Evolutionary conservation across 495 filamentous ascomycete species (phyloP).

Genomic region (Aspergillus haitiensis): DNA sequence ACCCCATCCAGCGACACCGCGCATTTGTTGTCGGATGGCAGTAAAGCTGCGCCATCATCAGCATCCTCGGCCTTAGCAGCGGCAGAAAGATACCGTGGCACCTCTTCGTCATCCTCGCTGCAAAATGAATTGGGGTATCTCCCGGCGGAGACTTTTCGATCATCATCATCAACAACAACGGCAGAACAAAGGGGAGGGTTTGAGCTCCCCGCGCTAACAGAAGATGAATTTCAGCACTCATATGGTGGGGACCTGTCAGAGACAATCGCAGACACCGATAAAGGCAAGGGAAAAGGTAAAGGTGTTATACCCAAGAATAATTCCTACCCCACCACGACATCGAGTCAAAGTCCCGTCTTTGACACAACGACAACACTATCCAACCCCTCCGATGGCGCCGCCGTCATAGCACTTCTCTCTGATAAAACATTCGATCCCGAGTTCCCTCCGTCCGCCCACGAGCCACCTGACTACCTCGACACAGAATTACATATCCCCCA

Average conservation of each 20-base stretch:
- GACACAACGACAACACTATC: background rate
- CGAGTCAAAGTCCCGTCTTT: background rate
- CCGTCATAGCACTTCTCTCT: constrained; percentile 52
- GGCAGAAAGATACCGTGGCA: constrained; percentile 19
- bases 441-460: constrained; percentile 24
- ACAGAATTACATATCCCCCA: constrained; percentile 27
- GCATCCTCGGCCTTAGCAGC: constrained; percentile 26
- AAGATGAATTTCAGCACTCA: constrained; percentile 35
- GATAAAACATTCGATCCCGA: constrained; percentile 55
- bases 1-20: constrained; percentile 26
- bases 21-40: constrained; percentile 29
- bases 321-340: background rate
- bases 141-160: constrained; percentile 27
- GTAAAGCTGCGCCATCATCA: constrained; percentile 27
- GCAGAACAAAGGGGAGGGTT: constrained; percentile 25
- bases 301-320: constrained; percentile 2
- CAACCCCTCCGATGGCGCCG: constrained; percentile 40
- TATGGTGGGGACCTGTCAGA: constrained; percentile 10
- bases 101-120: constrained; percentile 14
- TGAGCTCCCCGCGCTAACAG: constrained; percentile 28
- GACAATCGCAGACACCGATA: constrained; percentile 1
- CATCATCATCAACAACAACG: constrained; percentile 10
- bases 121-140: constrained; percentile 1
- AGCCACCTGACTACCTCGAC: constrained; percentile 46
- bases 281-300: constrained; percentile 37